Percentiles rank a stretch among this genome's conserved stretches.
These are phyloP conservation scores for Ephemerocybe angulata DNA, from an alignment of 768 basidiomycete genomes.

Conservation along the genomic window DNA sequence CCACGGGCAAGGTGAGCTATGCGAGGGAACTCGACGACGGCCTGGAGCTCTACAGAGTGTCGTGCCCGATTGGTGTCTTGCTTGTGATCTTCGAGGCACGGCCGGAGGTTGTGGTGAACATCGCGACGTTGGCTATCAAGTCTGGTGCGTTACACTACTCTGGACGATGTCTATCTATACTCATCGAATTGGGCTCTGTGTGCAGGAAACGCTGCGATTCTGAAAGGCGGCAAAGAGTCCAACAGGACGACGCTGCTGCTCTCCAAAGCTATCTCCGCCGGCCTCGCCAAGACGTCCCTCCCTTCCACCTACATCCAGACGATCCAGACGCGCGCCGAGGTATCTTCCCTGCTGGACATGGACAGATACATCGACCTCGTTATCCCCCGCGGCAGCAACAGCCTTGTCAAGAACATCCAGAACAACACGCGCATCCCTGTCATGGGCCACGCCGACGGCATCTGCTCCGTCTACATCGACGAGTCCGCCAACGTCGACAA, in stretches of 20 bases:
- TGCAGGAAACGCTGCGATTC: conserved; percentile 92
- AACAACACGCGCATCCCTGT: conserved; percentile 90
- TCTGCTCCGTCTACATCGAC: conserved; percentile 90
- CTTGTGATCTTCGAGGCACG: conserved; percentile 96
- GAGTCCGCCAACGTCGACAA: conserved; percentile 74
- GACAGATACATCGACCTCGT: conserved; percentile 96
- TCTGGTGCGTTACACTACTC: conserved; percentile 58
- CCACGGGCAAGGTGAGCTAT: conserved; percentile 83
- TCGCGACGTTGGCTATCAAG: conserved; percentile 93
- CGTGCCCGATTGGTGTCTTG: conserved; percentile 94
- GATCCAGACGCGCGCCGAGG: conserved; percentile 88
- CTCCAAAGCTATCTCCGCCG: conserved; percentile 73
- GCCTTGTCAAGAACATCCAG: conserved; percentile 85
- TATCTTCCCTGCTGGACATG: conserved; percentile 78
- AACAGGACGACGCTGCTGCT: conserved; percentile 73
- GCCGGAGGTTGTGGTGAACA: conserved; percentile 97
- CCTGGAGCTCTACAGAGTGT: conserved; percentile 87
- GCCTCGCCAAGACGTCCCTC: conserved; percentile 68
- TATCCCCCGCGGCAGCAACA: conserved; percentile 93
- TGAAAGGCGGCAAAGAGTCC: conserved; percentile 98
- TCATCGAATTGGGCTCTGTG: too few relatives aligned
- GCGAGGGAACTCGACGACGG: conserved; percentile 85
- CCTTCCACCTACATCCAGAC: conserved; percentile 84
- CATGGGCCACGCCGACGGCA: conserved; percentile 98
- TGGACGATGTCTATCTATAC: too few relatives aligned